A percentile compares a stretch with the other conserved stretches of the same genome.
Evolutionary conservation across 352 stramenopile species (phyloP).

Genomic region (Phytopythium delawarense): DNA sequence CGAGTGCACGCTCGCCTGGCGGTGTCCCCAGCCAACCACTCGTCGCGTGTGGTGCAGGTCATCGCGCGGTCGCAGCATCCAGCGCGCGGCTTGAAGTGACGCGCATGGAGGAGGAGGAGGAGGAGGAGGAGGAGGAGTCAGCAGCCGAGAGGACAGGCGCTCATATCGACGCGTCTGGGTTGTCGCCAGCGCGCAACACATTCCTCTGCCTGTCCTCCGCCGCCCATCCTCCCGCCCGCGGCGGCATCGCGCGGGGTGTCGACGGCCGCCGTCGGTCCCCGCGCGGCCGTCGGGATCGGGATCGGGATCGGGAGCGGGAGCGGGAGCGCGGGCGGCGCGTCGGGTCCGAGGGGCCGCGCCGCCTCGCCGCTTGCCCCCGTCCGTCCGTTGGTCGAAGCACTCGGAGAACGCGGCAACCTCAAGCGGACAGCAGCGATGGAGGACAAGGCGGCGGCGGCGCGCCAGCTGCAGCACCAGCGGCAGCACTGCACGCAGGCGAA

Average conservation of each 20-base stretch:
- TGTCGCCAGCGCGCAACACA: neutral
- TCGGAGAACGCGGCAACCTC: too few relatives aligned
- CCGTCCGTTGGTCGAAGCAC: neutral
- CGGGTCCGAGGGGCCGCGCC: neutral
- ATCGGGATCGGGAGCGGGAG: too few relatives aligned
- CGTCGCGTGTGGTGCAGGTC: neutral
- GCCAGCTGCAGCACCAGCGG: neutral
- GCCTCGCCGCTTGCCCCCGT: neutral
- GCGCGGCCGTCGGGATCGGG: too few relatives aligned
- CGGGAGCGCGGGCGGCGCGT: too few relatives aligned
- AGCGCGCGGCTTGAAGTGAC: neutral
- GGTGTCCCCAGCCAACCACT: too few relatives aligned
- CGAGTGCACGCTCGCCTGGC: too few relatives aligned
- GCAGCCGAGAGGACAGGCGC: neutral
- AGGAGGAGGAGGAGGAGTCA: neutral
- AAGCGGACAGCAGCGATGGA: neutral
- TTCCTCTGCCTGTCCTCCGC: neutral
- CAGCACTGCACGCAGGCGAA: neutral
- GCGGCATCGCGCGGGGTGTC: too few relatives aligned
- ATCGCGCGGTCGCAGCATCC: neutral
- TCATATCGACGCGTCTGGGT: neutral
- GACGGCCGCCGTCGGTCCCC: too few relatives aligned
- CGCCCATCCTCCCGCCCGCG: neutral
- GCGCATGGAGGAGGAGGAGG: too few relatives aligned
- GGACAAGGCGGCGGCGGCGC: neutral